Evolutionary conservation across 805 yeast species (phyloP).

Genomic region (Zygotorulaspora florentina): DNA sequence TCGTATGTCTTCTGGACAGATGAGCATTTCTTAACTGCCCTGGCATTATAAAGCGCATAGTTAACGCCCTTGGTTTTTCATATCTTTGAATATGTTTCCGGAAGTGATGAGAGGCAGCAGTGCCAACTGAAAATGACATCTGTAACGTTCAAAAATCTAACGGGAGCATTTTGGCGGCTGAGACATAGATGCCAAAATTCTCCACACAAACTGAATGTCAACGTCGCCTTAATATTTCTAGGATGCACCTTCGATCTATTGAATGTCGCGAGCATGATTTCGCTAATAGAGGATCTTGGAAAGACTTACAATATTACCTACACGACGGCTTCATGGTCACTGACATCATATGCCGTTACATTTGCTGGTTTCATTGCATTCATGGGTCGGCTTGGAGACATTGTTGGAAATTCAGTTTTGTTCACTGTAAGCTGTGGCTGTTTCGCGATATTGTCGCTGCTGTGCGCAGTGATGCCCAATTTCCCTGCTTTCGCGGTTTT

Average conservation of each 20-base stretch:
- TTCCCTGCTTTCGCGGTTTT: constrained; percentile 39
- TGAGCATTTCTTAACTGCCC: no score
- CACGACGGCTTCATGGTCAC: constrained; percentile 35
- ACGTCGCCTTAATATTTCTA: constrained; percentile 9
- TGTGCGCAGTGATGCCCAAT: constrained; percentile 38
- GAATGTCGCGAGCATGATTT: constrained; percentile 24
- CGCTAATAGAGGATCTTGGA: constrained; percentile 16
- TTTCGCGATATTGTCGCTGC: constrained; percentile 30
- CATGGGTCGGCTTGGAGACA: constrained; percentile 42
- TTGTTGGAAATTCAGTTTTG: constrained; percentile 38
- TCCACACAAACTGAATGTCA: constrained; percentile 16
- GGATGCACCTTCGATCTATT: constrained; percentile 20
- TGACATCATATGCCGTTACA: constrained; percentile 43
- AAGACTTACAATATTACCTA: constrained; percentile 15
- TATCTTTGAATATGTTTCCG: background rate
- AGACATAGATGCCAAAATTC: constrained; percentile 10
- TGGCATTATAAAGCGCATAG: no score
- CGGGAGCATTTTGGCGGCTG: background rate
- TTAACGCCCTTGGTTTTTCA: no score
- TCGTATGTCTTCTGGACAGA: no score
- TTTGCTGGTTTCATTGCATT: constrained; percentile 43
- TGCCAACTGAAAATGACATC: constrained; percentile 1
- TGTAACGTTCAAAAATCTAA: constrained; percentile 1
- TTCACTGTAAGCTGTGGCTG: constrained; percentile 26
- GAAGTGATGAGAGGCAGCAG: background rate